Evolutionary conservation across 306 rosid genomes (phyloP).

Genomic region (Quillaja saponaria): DNA sequence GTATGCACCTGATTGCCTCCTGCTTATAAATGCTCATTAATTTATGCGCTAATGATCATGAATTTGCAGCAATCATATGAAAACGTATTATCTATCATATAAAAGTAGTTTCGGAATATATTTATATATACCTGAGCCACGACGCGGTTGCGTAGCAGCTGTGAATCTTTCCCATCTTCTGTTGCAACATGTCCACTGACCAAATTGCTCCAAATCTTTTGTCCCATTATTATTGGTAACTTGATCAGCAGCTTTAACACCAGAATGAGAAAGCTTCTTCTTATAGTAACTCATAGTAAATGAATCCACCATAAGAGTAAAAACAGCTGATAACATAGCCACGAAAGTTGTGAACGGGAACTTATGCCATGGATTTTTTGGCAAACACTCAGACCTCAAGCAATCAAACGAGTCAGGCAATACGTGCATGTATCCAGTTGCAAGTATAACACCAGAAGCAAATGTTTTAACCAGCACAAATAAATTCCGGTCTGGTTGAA

Average conservation of each 20-base stretch:
- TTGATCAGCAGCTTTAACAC: neutral
- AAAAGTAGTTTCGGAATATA: too few relatives aligned
- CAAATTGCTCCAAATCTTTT: slow-evolving; percentile 6
- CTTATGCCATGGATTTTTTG: slow-evolving; percentile 50
- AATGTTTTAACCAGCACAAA: slow-evolving; percentile 59
- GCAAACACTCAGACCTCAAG: slow-evolving; percentile 53
- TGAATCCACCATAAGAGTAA: slow-evolving; percentile 63
- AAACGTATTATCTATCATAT: too few relatives aligned
- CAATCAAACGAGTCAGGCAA: slow-evolving; percentile 53
- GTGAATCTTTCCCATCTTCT: neutral
- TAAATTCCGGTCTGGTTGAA: slow-evolving; percentile 43
- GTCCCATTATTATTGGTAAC: neutral
- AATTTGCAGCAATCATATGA: too few relatives aligned
- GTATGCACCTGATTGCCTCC: too few relatives aligned
- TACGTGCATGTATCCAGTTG: slow-evolving; percentile 77
- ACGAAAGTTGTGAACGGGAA: slow-evolving; percentile 64
- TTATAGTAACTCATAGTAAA: slow-evolving; percentile 41
- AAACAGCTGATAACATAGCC: slow-evolving; percentile 60
- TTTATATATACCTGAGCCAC: slow-evolving; percentile 53
- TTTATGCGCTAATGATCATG: too few relatives aligned
- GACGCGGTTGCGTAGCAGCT: slow-evolving; percentile 47
- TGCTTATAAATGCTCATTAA: too few relatives aligned
- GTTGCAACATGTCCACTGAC: neutral
- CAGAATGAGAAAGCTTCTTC: slow-evolving; percentile 20
- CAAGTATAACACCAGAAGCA: slow-evolving; percentile 69